A percentile compares a stretch with the other conserved stretches of the same genome.
These are phyloP conservation scores for Hippophae rhamnoides DNA, from an alignment of 306 rosid genomes.

Conservation along the genomic window DNA sequence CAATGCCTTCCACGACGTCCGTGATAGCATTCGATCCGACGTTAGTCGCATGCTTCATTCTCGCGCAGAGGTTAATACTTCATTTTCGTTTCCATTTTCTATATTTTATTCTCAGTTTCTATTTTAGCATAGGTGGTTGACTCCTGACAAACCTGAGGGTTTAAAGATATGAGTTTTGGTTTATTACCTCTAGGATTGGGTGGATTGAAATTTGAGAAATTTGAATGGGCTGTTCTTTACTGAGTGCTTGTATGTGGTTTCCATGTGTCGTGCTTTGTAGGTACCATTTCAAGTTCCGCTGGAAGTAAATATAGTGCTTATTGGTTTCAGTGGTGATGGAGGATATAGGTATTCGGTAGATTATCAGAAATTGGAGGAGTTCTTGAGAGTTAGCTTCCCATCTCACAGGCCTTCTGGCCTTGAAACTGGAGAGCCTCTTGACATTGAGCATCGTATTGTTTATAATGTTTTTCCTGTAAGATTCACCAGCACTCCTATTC, in stretches of 20 bases:
- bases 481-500: background rate
- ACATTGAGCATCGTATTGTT: slow-evolving; percentile 76
- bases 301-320: slow-evolving; percentile 77
- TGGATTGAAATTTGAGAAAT: background rate
- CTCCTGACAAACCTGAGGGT: background rate
- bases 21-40: slow-evolving; percentile 63
- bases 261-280: slow-evolving; percentile 17
- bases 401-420: slow-evolving; percentile 75
- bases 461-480: slow-evolving; percentile 74
- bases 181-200: background rate
- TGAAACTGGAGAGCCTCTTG: slow-evolving; percentile 85
- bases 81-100: background rate
- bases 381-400: slow-evolving; percentile 68
- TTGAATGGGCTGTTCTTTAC: background rate
- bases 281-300: slow-evolving; percentile 96
- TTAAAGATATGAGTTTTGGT: background rate
- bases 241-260: background rate
- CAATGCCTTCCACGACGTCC: slow-evolving; percentile 86
- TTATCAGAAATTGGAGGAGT: slow-evolving; percentile 56
- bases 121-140: background rate
- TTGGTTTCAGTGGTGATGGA: slow-evolving; percentile 79
- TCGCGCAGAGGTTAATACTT: slow-evolving; percentile 71
- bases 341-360: slow-evolving; percentile 64
- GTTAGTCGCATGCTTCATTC: slow-evolving; percentile 92
- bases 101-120: background rate